Conservation (phyloP, 2,329 filamentous ascomycete genomes). For the Fusarium xylarioides region DNA sequence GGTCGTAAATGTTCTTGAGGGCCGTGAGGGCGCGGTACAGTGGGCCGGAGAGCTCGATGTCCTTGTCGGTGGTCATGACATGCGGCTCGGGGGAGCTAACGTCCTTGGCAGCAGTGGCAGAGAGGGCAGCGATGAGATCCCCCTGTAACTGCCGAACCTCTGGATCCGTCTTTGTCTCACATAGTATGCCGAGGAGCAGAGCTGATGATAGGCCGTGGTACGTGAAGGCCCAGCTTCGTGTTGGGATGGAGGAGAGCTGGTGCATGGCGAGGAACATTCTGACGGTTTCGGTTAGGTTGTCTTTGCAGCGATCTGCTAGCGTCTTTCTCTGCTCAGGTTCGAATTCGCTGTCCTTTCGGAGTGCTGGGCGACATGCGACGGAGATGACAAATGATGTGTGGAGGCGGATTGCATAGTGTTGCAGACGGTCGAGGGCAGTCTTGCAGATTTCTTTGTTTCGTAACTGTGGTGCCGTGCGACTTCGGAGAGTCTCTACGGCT, state of each 20-base stretch:
- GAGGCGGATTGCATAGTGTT: constrained; percentile 71
- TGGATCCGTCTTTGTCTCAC: constrained; percentile 69
- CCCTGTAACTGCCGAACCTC: constrained; percentile 71
- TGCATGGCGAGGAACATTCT: constrained; percentile 76
- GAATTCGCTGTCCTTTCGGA: constrained; percentile 64
- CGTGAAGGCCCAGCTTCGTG: constrained; percentile 73
- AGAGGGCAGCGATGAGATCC: constrained; percentile 70
- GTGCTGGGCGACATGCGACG: constrained; percentile 69
- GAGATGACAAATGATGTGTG: constrained; percentile 73
- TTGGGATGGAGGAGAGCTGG: constrained; percentile 72
- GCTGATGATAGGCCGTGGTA: constrained; percentile 74
- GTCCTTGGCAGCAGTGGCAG: constrained; percentile 71
- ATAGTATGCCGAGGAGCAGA: constrained; percentile 69
- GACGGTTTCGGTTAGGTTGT: constrained; percentile 71
- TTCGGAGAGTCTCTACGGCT: constrained; percentile 61
- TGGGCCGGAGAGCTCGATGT: constrained; percentile 70
- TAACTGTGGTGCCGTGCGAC: constrained; percentile 60
- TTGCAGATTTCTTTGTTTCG: constrained; percentile 70
- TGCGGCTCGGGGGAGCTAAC: constrained; percentile 62
- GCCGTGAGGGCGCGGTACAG: constrained; percentile 68
- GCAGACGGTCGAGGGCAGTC: constrained; percentile 68
- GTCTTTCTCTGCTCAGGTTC: constrained; percentile 61
- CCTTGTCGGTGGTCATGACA: constrained; percentile 64
- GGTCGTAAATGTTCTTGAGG: constrained; percentile 72
- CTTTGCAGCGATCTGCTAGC: constrained; percentile 67